Evolutionary conservation across 176 grass and related monocot genomes (phyloP), one percentile per base, ranked within the genome.

Genomic region (Eragrostis curvula): DNA sequence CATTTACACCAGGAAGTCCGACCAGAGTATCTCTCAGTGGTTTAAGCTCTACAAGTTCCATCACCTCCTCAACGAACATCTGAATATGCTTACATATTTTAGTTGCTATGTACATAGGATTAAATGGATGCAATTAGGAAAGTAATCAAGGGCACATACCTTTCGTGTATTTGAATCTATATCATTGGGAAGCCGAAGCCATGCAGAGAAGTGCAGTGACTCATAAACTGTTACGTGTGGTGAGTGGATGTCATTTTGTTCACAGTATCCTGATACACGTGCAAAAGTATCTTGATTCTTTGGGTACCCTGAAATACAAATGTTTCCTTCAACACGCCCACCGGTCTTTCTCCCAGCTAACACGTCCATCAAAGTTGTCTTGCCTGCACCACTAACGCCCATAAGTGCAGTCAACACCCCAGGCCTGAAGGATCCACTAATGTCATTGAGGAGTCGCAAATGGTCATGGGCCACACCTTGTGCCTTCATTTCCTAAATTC

Each of bases 221-320:
- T 97, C 95, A 55, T 92, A 87, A 7, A 97, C 88, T 13, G 92
- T 97, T 47, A 97, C 80, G 28, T 94, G 89, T 2, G 95, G 95
- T 9, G 94, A 97, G 69, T 97, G 94, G 79, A 97, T 97, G 51
- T 97, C 94, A n/a, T 83, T 90, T 57, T 94, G 90, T 46, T 97
- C 95, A 61, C 95, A 94, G 12, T 97, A 97, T 81, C 95, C 95
- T 21, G 95, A 94, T 77, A 94, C 70, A 41, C 95, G 95, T 5
- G 95, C 92, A 73, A 97, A 97, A 29, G 95, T 94, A 51, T 97
- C 90, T 86, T 97, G 95, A 46, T 87, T 94, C 90, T 94, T 97
- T 1, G 74, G 90, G 36, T 97, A 97, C 25, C 95, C 95, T 43
- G 95, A 94, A 77, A 97, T 94, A 30, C 25, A 84, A 48, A 94